phyloP scores from a whole-genome alignment of 2,329 filamentous ascomycete species.

The Stagonosporopsis chrysanthemi region DNA sequence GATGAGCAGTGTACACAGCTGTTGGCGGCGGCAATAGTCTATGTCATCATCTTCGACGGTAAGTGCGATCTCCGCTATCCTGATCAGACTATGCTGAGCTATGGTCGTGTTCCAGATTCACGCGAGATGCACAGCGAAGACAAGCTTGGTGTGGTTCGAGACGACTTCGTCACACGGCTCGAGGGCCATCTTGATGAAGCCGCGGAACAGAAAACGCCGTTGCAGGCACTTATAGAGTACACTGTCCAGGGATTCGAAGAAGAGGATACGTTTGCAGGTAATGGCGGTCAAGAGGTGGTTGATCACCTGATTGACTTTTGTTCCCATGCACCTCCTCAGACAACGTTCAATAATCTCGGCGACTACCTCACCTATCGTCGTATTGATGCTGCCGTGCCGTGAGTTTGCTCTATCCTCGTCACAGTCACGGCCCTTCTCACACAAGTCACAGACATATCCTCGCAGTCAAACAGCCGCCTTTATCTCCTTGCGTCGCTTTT shows the following conservation, averaged over 20 bases:
- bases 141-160: neutral
- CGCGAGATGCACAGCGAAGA: neutral
- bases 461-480: too few species aligned
- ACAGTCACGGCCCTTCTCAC: too few species aligned
- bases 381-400: neutral
- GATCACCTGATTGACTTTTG: neutral
- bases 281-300: too few species aligned
- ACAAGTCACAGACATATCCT: too few species aligned
- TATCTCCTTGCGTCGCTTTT: too few species aligned
- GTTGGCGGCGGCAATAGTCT: neutral
- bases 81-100: neutral
- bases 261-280: too few species aligned
- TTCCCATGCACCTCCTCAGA: neutral
- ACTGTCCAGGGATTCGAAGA: too few species aligned
- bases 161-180: neutral
- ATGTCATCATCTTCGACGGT: neutral
- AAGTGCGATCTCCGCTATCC: neutral
- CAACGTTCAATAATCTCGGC: neutral
- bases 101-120: neutral
- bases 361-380: neutral
- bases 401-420: neutral
- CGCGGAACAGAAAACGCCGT: too few species aligned
- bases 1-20: neutral
- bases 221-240: too few species aligned
- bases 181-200: neutral